Base-by-base conservation (phyloP, 164 flowering plant genomes). In the Malania oleifera region DNA sequence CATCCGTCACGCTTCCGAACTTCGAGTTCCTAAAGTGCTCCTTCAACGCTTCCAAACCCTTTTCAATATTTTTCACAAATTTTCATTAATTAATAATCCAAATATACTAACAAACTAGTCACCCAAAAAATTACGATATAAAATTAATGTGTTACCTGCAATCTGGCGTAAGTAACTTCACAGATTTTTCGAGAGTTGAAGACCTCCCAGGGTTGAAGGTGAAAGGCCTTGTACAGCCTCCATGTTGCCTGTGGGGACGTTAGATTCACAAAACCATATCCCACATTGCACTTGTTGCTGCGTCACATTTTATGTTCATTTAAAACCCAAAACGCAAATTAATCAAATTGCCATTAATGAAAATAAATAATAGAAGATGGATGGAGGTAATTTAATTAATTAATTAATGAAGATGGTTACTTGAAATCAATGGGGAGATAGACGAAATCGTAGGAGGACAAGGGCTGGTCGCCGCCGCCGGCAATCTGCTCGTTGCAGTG, bases 251-350 rank as follows among this genome's bases (percentile, higher is more conserved):
- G 71, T 3, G 98, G 91, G 2, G 96, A 73, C 0, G 96, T 92
- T 73, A 89, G 67, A 77, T 92, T 89, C 79, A 89, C 96, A 58
- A 92, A 89, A 67, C 96, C 98, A 72, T 92, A 92, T 54, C 98
- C 96, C 62, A 92, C 93, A 68, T 92, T 92, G 79, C 98, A 92
- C 69, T 89, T 92, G 84, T 92, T 92, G 60, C 96, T 92, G 61
- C 22, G 19, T 20, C 15, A 35, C n/a, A 12, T 34, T 12, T 12
- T 12, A 7, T 7, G 11, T 7, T 34, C 38, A 34, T n/a, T n/a
- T 11, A 35, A 35, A 35, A 40, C 20, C 25, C 12, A 7, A 41
- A 2, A 59, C n/a, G n/a, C 13, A 57, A 20, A 35, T 25, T 3
- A 24, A n/a, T 29, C 12, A 35, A 19, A 1, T n/a, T 45, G 1